These are phyloP conservation scores for Russula brevipes DNA, from an alignment of 768 basidiomycete genomes.

Conservation along the genomic window DNA sequence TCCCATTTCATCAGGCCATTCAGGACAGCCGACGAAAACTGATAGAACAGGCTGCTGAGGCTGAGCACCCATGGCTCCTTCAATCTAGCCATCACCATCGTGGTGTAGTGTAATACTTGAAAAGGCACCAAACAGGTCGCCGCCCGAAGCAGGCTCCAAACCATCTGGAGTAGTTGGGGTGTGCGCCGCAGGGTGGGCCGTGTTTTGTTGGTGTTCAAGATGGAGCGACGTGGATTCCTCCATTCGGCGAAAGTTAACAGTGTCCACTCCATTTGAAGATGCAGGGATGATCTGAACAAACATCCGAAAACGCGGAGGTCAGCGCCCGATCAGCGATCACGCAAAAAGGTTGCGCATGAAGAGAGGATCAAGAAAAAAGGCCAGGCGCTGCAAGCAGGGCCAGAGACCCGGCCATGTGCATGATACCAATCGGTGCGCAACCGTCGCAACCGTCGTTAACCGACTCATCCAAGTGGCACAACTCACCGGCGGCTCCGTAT, in stretches of 20 bases:
- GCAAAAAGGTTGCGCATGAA: not conserved
- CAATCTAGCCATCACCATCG: slow-evolving; percentile 53
- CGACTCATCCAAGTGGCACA: not conserved
- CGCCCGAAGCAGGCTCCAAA: slow-evolving; percentile 41
- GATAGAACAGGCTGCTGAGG: not conserved
- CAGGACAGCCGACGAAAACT: not conserved
- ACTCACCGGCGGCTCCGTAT: slow-evolving; percentile 88
- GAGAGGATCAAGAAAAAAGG: not conserved
- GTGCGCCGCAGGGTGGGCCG: slow-evolving; percentile 36
- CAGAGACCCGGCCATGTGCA: not conserved
- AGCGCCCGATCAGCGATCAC: not conserved
- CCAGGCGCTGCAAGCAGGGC: not conserved
- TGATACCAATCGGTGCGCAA: not conserved
- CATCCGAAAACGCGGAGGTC: slow-evolving; percentile 7
- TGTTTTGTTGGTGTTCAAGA: slow-evolving; percentile 48
- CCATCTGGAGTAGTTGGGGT: slow-evolving; percentile 41
- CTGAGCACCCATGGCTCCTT: not conserved
- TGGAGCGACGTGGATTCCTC: slow-evolving; percentile 90
- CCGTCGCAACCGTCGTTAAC: not conserved
- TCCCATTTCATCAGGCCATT: not conserved
- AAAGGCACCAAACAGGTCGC: slow-evolving; percentile 81
- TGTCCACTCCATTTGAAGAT: slow-evolving; percentile 71
- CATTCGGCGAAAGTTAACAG: slow-evolving; percentile 84
- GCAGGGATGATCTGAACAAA: slow-evolving; percentile 71
- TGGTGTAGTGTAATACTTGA: slow-evolving; percentile 85